Evolutionary conservation across 108 stramenopile genomes (phyloP), one percentile per base, ranked within the genome.

Genomic region (Heterococcus sp.): DNA sequence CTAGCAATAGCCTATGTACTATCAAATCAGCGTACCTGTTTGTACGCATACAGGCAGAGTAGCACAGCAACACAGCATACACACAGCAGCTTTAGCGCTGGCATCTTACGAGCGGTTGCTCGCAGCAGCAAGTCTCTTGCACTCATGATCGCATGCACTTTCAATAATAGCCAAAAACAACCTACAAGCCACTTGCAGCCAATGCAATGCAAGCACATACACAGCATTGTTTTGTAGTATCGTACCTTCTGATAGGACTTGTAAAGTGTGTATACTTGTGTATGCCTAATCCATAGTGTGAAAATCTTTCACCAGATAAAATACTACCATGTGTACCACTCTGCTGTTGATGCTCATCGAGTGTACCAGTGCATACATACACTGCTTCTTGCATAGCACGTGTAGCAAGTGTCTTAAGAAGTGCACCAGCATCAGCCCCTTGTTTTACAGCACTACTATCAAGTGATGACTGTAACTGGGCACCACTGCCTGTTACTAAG

Each of bases 11-110:
- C 1, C 99, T 93, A 87, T 99, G 99, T 29, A 98, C 97, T 71
- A 98, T 93, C 3, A 99, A 92, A 89, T 99, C 99, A 0, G 97
- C 95, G 86, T 93, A n/a, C n/a, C n/a, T n/a, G n/a, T n/a, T n/a
- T n/a, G n/a, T n/a, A n/a, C n/a, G n/a, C n/a, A n/a, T n/a, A n/a
- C n/a, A n/a, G n/a, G n/a, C n/a, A n/a, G n/a, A n/a, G n/a, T n/a
- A n/a, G n/a, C n/a, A n/a, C n/a, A n/a, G n/a, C n/a, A n/a, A n/a
- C n/a, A n/a, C n/a, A n/a, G n/a, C n/a, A n/a, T n/a, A n/a, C n/a
- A n/a, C n/a, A n/a, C n/a, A n/a, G n/a, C n/a, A n/a, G n/a, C n/a
- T n/a, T n/a, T n/a, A n/a, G n/a, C n/a, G n/a, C n/a, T n/a, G n/a
- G n/a, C n/a, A n/a, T n/a, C n/a, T n/a, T n/a, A n/a, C n/a, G n/a